Evolutionary conservation across 2,329 filamentous ascomycete genomes (phyloP), one percentile per base, ranked within the genome.

Genomic region (Pyrenophora teres): DNA sequence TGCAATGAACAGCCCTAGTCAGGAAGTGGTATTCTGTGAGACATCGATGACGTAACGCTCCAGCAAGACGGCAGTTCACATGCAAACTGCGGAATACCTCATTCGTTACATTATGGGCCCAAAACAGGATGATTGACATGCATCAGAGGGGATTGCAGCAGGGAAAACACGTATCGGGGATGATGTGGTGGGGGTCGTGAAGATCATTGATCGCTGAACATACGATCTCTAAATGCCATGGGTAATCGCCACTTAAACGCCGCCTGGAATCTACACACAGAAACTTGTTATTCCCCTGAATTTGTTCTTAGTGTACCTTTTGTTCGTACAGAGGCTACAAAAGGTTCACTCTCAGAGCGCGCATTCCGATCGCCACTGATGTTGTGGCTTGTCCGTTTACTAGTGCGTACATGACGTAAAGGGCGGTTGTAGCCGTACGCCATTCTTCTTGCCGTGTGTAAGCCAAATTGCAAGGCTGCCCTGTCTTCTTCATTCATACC

Each of bases 351-450:
- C 4, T n/a, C 32, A 21, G 27, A n/a, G 13, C 9, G 39, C 15
- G 30, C 18, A 40, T 25, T 46, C 23, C 3, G 41, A 50, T 56
- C 43, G 50, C 40, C 41, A 23, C 46, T 60, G 52, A 56, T 54
- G 46, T 41, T 18, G 31, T 40, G 52, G 40, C 52, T 37, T 49
- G 46, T 46, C 54, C 49, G 45, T 54, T 19, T 42, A 45, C 43
- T 52, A 52, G 54, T 53, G 55, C 52, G 30, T 50, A 18, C 40
- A 60, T 65, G 62, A 65, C 62, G 62, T 55, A 62, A 54, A 50
- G 38, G 33, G 25, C 33, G 13, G 39, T 46, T 12, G 30, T 39
- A 42, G 39, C 49, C 19, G 44, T 41, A 41, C 16, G 42, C 39
- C 44, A 44, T 36, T 44, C 39, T 25, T 36, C 40, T 43, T 48